Evolutionary conservation across 2,329 filamentous ascomycete species (phyloP), one percentile per base, ranked within the genome.

Genomic region (Fusarium ambrosium): DNA sequence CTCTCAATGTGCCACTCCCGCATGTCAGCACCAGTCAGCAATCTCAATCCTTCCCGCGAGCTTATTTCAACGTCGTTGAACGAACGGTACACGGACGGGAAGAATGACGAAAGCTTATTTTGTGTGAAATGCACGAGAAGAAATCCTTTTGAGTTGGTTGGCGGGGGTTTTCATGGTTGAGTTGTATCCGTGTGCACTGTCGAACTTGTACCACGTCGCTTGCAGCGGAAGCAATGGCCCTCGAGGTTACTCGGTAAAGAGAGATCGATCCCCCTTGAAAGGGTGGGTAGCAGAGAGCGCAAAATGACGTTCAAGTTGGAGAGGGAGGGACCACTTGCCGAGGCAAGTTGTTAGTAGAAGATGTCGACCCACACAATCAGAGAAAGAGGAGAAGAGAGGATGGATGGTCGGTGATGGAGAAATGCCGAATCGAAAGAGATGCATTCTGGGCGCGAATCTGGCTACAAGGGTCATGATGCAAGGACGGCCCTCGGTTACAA

Each of bases 21-120:
- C 58, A 65, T 29, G 62, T 39, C 24, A 68, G 37, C 32, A 22
- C 63, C 39, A 64, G 66, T 36, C 24, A 67, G 51, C 24, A 67
- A 27, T 36, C 32, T 51, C 20, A 24, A 68, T 53, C 48, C 48
- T 53, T 53, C 48, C 27, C 51, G 45, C 56, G 36, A 68, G 64
- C 64, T 69, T 69, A 63, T 32, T 18, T 69, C n/a, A 29, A 53
- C 48, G 27, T 53, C 27, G 27, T 20, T 32, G 24, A n/a, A 27
- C 18, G 48, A n/a, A 27, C 18, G 48, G 27, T n/a, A 45, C 41
- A 45, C 41, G 20, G 13, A 43, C 41, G 41, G 41, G 39, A 43
- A 43, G 20, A 29, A 20, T n/a, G 48, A 13, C 11, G 36, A 55
- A 56, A 53, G 36, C 29, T 34, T 69, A 22, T 13, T 10, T 1